A percentile compares a stretch with the other conserved stretches of the same genome.
These are phyloP conservation scores for Phytophthora palmivora DNA, from an alignment of 352 stramenopile species.

Conservation along the genomic window DNA sequence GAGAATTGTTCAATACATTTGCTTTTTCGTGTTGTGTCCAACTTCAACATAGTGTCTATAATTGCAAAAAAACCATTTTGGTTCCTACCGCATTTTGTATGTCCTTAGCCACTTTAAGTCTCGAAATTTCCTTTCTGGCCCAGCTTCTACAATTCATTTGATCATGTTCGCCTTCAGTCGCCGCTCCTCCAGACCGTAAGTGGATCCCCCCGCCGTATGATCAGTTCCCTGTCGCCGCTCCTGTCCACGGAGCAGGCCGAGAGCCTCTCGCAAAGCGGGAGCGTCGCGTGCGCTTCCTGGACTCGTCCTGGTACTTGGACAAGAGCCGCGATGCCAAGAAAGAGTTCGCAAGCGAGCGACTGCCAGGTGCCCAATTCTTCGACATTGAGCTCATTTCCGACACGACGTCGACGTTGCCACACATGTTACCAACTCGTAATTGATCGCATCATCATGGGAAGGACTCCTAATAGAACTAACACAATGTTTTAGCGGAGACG, in stretches of 20 bases:
- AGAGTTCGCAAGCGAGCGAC: constrained; percentile 64
- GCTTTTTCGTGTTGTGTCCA: too few relatives aligned
- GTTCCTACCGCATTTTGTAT: too few relatives aligned
- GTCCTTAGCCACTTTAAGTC: too few relatives aligned
- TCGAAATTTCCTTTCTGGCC: too few relatives aligned
- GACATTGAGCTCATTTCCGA: constrained; percentile 92
- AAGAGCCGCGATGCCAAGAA: constrained; percentile 67
- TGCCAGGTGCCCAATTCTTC: constrained; percentile 91
- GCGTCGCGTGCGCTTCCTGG: constrained; percentile 66
- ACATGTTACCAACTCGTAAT: constrained; percentile 80
- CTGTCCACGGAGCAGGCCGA: constrained; percentile 64
- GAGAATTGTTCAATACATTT: too few relatives aligned
- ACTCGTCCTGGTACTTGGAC: constrained; percentile 87
- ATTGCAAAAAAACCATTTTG: too few relatives aligned
- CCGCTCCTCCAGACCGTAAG: constrained; percentile 24
- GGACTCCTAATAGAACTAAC: too few relatives aligned
- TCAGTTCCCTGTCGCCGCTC: constrained; percentile 47
- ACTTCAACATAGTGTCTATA: too few relatives aligned
- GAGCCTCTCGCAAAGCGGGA: constrained; percentile 35
- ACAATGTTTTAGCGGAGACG: constrained; percentile 51
- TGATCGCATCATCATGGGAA: not conserved
- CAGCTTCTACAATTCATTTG: not conserved
- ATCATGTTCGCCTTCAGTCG: constrained; percentile 9
- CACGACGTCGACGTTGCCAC: constrained; percentile 71
- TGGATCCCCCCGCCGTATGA: constrained; percentile 9